phyloP scores from a whole-genome alignment of 345 rosid species.

The Boechera stricta region DNA sequence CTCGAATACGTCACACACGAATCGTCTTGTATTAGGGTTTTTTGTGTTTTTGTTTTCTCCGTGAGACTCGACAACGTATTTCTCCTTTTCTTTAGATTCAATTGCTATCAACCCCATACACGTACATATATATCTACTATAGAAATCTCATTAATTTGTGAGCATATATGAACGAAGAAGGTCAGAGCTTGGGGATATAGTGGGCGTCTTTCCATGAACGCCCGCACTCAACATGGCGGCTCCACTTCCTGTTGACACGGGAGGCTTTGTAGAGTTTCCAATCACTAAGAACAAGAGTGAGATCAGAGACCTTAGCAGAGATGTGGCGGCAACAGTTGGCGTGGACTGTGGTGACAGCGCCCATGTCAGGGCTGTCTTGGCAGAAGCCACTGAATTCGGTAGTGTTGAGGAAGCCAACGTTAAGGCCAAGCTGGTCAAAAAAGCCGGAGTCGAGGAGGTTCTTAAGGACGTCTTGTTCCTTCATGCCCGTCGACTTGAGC shows the following conservation, averaged over 20 bases:
- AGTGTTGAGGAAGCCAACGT: constrained; percentile 61
- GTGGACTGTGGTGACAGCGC: constrained; percentile 66
- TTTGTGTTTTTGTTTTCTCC: not conserved
- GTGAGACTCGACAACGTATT: not conserved
- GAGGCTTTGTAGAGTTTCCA: constrained; percentile 64
- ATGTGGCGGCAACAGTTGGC: constrained; percentile 86
- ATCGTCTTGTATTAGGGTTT: not conserved
- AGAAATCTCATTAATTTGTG: not conserved
- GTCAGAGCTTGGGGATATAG: constrained; percentile 34
- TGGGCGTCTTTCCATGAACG: constrained; percentile 52
- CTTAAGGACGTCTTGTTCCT: constrained; percentile 78
- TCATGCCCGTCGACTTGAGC: constrained; percentile 55
- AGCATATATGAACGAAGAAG: not conserved
- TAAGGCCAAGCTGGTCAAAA: constrained; percentile 48
- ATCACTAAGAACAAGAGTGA: constrained; percentile 55
- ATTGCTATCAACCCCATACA: too few relatives aligned
- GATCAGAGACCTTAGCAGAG: constrained; percentile 69
- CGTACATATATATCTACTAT: not conserved
- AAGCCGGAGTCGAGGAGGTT: constrained; percentile 50
- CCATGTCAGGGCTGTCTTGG: constrained; percentile 58
- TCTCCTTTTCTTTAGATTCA: too few relatives aligned
- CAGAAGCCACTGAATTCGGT: constrained; percentile 80
- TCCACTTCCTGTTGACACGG: constrained; percentile 47
- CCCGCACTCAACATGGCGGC: constrained; percentile 48
- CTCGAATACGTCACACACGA: not conserved